Evolutionary conservation across 2,329 filamentous ascomycete genomes (phyloP).

Genomic region (Fusarium haematococcum): DNA sequence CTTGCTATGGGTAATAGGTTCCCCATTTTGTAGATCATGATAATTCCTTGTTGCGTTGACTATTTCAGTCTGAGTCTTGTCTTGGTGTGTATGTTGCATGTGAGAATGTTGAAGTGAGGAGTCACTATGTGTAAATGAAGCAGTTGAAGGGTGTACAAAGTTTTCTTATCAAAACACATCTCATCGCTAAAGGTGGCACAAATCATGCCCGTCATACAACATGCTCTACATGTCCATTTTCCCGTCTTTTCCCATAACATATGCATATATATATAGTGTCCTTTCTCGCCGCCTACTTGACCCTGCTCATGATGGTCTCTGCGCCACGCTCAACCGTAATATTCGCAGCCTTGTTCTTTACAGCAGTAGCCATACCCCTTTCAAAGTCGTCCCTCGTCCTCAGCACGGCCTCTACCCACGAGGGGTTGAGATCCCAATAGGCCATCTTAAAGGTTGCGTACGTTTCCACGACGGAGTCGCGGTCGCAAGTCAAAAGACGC

Average conservation of each 20-base stretch:
- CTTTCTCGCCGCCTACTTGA: slow-evolving; percentile 68
- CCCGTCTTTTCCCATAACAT: slow-evolving; percentile 7
- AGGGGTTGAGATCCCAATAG: slow-evolving; percentile 95
- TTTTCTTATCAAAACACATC: slow-evolving; percentile 18
- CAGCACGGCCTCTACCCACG: slow-evolving; percentile 94
- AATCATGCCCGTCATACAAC: slow-evolving; percentile 32
- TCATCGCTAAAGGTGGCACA: slow-evolving; percentile 35
- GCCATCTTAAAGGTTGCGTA: slow-evolving; percentile 86
- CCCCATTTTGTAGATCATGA: slow-evolving; percentile 30
- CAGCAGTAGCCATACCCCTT: slow-evolving; percentile 84
- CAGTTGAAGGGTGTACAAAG: slow-evolving; percentile 16
- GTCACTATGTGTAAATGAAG: slow-evolving; percentile 5
- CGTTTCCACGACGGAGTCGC: slow-evolving; percentile 76
- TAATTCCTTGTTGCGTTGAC: slow-evolving; percentile 20
- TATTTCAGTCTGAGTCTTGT: slow-evolving; percentile 6
- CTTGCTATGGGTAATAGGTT: neutral
- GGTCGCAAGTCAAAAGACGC: slow-evolving; percentile 81
- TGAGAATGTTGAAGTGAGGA: neutral
- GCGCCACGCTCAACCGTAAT: slow-evolving; percentile 82
- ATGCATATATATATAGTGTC: slow-evolving; percentile 1
- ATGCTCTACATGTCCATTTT: slow-evolving; percentile 1
- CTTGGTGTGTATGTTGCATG: neutral
- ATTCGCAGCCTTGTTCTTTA: slow-evolving; percentile 90
- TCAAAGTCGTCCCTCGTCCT: slow-evolving; percentile 94
- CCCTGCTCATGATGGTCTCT: slow-evolving; percentile 95